Percentiles rank a stretch among this genome's conserved stretches.
phyloP scores from a whole-genome alignment of 2,329 filamentous ascomycete species.

The Bipolaris zeicola region DNA sequence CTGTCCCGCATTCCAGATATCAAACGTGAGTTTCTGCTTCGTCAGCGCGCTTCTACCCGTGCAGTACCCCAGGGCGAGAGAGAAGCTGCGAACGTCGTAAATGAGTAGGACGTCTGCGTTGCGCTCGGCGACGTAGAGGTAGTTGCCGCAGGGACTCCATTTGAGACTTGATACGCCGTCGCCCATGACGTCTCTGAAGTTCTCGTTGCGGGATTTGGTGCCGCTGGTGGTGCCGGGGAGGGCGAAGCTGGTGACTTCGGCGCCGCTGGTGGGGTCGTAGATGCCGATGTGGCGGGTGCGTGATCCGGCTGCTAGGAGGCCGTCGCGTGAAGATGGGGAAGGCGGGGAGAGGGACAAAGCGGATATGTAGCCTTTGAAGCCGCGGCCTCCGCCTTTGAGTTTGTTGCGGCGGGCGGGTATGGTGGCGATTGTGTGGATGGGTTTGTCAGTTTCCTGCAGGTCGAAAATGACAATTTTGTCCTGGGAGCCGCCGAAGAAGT shows the following conservation, averaged over 20 bases:
- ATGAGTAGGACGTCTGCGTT: constrained; percentile 61
- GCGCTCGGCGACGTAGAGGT: constrained; percentile 64
- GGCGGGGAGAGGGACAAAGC: constrained; percentile 52
- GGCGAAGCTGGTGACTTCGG: constrained; percentile 58
- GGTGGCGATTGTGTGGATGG: constrained; percentile 50
- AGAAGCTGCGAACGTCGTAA: constrained; percentile 64
- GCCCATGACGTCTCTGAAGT: constrained; percentile 41
- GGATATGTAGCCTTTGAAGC: constrained; percentile 63
- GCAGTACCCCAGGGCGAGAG: constrained; percentile 58
- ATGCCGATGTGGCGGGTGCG: constrained; percentile 62
- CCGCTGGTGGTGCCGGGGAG: constrained; percentile 38
- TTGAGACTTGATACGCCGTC: constrained; percentile 61
- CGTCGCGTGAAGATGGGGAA: constrained; percentile 44
- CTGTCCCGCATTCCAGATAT: constrained; percentile 51
- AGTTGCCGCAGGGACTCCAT: constrained; percentile 64
- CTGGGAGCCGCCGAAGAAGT: constrained; percentile 63
- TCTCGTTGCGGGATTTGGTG: constrained; percentile 9
- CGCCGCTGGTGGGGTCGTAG: constrained; percentile 59
- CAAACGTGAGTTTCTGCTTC: constrained; percentile 62
- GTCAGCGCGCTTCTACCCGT: constrained; percentile 52
- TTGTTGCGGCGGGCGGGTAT: constrained; percentile 55
- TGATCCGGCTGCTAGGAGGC: constrained; percentile 62
- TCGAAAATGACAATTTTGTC: constrained; percentile 63
- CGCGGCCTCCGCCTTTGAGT: constrained; percentile 51
- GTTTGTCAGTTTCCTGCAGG: constrained; percentile 55